phyloP scores from a whole-genome alignment of 495 filamentous ascomycete species.

The Podospora appendiculata region DNA sequence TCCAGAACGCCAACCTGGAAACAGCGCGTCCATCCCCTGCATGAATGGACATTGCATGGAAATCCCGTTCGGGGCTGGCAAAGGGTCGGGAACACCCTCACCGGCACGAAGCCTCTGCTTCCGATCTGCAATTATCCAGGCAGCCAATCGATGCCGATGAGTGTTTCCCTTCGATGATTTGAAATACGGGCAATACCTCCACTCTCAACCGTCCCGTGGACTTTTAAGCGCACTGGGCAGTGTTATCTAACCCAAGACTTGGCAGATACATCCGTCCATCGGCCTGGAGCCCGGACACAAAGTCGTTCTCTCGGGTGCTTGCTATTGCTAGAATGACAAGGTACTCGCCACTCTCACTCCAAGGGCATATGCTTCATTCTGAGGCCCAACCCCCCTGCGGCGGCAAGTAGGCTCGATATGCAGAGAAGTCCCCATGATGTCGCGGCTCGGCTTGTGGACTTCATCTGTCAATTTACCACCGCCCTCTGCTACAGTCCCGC shows the following conservation, averaged over 20 bases:
- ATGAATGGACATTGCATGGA: slow-evolving; percentile 1
- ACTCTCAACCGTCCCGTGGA: slow-evolving; percentile 6
- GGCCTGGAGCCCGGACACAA: neutral
- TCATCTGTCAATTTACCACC: neutral
- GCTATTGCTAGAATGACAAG: too few species aligned
- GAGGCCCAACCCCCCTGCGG: too few species aligned
- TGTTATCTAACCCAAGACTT: slow-evolving; percentile 5
- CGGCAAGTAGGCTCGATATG: too few species aligned
- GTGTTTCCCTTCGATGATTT: slow-evolving; percentile 16
- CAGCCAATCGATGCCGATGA: slow-evolving; percentile 9
- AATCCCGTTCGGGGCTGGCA: slow-evolving; percentile 3
- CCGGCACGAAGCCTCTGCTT: slow-evolving; percentile 9
- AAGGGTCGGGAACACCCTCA: slow-evolving; percentile 6
- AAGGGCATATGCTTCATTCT: too few species aligned
- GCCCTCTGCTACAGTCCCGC: neutral
- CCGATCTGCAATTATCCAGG: slow-evolving; percentile 12
- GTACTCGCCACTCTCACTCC: too few species aligned
- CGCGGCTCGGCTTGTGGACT: neutral
- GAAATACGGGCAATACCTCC: slow-evolving; percentile 11
- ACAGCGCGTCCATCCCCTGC: slow-evolving; percentile 5
- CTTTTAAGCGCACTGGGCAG: neutral
- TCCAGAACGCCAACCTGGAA: neutral
- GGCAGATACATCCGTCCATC: neutral
- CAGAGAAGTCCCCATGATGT: too few species aligned
- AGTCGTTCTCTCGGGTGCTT: too few species aligned